phyloP scores from a whole-genome alignment of 225 moss, liverwort and hornwort species.

The Anthoceros angustus region DNA sequence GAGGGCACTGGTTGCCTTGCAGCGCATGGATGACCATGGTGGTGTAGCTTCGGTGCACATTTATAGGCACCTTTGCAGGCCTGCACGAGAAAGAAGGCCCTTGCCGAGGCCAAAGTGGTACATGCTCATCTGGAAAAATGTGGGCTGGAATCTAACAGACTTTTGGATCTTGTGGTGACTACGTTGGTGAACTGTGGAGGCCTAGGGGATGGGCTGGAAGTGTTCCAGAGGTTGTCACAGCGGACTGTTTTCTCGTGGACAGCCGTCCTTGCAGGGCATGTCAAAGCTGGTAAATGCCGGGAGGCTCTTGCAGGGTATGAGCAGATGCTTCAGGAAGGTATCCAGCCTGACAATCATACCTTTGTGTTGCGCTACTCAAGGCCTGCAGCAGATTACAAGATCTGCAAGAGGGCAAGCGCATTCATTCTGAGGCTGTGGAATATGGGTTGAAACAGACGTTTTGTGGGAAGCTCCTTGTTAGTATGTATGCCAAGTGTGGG shows the following conservation, averaged over 20 bases:
- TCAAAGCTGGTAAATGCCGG: not conserved
- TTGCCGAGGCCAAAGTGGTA: not conserved
- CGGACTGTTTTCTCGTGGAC: slow-evolving; percentile 1
- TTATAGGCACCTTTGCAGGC: not conserved
- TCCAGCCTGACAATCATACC: not conserved
- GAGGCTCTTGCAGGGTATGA: not conserved
- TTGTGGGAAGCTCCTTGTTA: not conserved
- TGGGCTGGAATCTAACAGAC: not conserved
- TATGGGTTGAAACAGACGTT: not conserved
- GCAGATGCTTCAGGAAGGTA: not conserved
- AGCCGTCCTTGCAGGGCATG: not conserved
- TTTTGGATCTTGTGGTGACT: not conserved
- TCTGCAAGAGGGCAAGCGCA: not conserved
- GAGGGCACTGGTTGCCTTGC: not conserved
- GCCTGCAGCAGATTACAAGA: not conserved
- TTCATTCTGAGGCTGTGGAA: not conserved
- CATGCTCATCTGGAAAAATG: not conserved
- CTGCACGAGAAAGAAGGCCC: not conserved
- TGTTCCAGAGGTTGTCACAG: not conserved
- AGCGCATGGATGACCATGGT: not conserved
- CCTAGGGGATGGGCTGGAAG: slow-evolving; percentile 1
- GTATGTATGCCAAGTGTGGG: not conserved
- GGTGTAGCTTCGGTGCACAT: not conserved
- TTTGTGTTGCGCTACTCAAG: not conserved
- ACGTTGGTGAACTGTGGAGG: slow-evolving; percentile 1